Conservation (phyloP, 2,329 filamentous ascomycete species). For the Claviceps sp. region DNA sequence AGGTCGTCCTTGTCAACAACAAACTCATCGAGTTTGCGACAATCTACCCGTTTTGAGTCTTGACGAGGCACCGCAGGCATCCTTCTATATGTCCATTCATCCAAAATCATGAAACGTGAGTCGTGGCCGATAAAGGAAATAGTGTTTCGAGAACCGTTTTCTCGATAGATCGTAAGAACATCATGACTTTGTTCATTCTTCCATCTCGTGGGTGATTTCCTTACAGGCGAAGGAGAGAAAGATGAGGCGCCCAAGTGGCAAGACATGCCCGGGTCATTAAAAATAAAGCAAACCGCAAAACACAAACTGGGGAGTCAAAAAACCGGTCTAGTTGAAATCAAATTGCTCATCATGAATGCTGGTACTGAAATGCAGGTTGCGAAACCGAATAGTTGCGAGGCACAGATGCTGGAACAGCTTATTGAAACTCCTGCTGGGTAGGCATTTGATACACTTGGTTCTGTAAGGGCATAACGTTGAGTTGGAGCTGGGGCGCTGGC, state of each 20-base stretch:
- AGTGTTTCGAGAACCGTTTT: neutral
- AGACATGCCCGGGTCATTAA: neutral
- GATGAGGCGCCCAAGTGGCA: neutral
- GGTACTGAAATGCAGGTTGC: neutral
- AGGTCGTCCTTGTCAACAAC: neutral
- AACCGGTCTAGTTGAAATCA: neutral
- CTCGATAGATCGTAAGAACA: neutral
- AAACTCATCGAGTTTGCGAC: neutral
- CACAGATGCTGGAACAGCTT: neutral
- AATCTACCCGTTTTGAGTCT: neutral
- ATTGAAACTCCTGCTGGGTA: neutral
- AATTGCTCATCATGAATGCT: slow-evolving; percentile 1
- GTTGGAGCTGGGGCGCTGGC: slow-evolving; percentile 4
- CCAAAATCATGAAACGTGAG: neutral
- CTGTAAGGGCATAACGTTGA: slow-evolving; percentile 1
- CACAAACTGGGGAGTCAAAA: neutral
- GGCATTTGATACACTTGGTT: slow-evolving; percentile 3
- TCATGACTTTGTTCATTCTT: slow-evolving; percentile 1
- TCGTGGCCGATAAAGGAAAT: neutral
- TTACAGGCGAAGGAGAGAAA: neutral
- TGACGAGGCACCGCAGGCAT: neutral
- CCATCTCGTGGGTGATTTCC: neutral
- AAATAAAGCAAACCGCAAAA: neutral
- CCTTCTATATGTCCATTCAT: neutral
- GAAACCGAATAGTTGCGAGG: neutral